phyloP scores from a whole-genome alignment of 257 asterid genomes.

The Nicotiana benthamiana region DNA sequence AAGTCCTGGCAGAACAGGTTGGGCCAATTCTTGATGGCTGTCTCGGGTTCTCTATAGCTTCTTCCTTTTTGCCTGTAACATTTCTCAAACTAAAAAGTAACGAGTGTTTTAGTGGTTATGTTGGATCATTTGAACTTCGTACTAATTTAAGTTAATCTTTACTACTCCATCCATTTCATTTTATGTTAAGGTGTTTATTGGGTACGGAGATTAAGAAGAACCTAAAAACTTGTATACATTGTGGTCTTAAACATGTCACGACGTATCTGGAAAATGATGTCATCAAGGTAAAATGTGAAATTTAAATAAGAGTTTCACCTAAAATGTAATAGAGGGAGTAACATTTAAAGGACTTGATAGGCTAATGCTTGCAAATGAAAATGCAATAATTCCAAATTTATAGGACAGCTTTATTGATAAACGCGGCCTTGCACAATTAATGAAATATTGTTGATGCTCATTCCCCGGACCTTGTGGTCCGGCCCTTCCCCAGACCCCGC shows the following conservation, averaged over 20 bases:
- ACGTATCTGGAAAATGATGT: no score
- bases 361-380: neutral
- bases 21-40: constrained; percentile 4
- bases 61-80: neutral
- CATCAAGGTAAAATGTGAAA: no score
- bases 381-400: neutral
- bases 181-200: no score
- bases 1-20: constrained; percentile 52
- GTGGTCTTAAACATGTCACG: no score
- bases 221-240: no score
- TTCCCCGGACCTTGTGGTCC: neutral
- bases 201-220: no score
- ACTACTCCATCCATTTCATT: no score
- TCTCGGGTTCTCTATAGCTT: neutral
- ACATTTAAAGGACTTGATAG: neutral
- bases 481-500: no score
- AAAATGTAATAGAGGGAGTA: neutral
- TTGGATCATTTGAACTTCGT: neutral
- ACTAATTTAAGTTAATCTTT: neutral
- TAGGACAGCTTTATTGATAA: neutral
- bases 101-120: neutral
- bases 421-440: neutral
- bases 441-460: neutral
- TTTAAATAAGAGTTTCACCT: no score
- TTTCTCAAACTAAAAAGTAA: neutral